Evolutionary conservation across 306 rosid species (phyloP).

Genomic region (Abrus precatorius): DNA sequence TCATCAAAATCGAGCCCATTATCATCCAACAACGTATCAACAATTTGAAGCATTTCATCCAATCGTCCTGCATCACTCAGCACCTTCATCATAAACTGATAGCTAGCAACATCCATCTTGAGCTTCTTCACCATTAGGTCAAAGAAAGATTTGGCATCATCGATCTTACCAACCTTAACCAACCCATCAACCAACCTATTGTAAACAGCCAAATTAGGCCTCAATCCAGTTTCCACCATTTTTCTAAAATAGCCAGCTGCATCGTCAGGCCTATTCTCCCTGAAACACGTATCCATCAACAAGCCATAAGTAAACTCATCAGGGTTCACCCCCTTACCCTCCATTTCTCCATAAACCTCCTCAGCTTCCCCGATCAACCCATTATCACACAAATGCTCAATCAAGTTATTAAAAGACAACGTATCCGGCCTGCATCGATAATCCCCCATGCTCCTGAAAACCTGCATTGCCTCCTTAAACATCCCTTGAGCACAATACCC

Average conservation of each 20-base stretch:
- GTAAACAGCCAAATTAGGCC: conserved; percentile 91
- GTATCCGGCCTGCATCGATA: conserved; percentile 81
- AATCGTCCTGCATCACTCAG: conserved; percentile 74
- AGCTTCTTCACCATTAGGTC: conserved; percentile 92
- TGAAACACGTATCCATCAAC: conserved; percentile 93
- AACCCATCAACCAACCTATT: conserved; percentile 82
- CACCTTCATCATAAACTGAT: conserved; percentile 86
- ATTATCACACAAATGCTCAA: conserved; percentile 79
- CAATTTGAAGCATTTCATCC: conserved; percentile 84
- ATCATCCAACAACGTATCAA: conserved; percentile 81
- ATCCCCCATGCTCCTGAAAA: conserved; percentile 87
- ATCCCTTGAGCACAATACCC: conserved; percentile 77
- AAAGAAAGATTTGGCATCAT: conserved; percentile 83
- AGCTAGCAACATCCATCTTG: conserved; percentile 89
- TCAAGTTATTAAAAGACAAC: conserved; percentile 87
- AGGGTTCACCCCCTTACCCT: conserved; percentile 77
- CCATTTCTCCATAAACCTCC: conserved; percentile 83
- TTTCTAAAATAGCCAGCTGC: conserved; percentile 83
- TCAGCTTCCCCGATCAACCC: conserved; percentile 79
- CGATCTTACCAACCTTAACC: conserved; percentile 78
- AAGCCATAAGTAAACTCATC: conserved; percentile 85
- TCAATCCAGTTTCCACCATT: conserved; percentile 84
- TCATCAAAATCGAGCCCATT: conserved; percentile 74
- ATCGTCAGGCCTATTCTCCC: conserved; percentile 79
- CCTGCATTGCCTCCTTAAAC: conserved; percentile 78